Evolutionary conservation across 75 land plant genomes (phyloP).

Genomic region (Sequoia sempervirens): DNA sequence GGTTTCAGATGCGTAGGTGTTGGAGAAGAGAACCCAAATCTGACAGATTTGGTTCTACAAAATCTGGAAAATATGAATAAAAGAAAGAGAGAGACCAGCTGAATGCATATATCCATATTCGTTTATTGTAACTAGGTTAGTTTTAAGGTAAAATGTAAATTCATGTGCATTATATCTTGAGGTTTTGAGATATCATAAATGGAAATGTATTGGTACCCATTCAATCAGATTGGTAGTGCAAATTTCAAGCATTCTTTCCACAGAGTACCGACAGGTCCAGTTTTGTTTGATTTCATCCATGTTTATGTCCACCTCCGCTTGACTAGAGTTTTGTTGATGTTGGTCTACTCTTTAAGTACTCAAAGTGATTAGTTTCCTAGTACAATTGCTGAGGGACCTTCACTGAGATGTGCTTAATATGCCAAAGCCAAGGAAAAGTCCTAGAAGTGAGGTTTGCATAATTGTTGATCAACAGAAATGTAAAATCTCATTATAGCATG

Average conservation of each 20-base stretch:
- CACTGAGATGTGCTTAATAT: background rate
- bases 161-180: background rate
- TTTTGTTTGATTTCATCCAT: background rate
- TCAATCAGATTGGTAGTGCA: background rate
- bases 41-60: conserved; percentile 48
- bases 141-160: background rate
- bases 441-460: background rate
- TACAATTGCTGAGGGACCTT: background rate
- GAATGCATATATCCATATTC: background rate
- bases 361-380: background rate
- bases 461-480: background rate
- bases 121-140: background rate
- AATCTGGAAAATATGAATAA: conserved; percentile 51
- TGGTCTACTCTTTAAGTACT: background rate
- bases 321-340: background rate
- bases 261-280: background rate
- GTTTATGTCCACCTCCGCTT: background rate
- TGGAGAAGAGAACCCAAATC: conserved; percentile 49
- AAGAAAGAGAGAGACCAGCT: conserved; percentile 6
- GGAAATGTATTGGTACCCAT: background rate
- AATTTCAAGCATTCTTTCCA: background rate
- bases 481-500: background rate
- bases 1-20: conserved; percentile 23
- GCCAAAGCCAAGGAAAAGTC: background rate
- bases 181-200: background rate